Evolutionary conservation across 345 rosid species (phyloP).

Genomic region (Lumnitzera racemosa): DNA sequence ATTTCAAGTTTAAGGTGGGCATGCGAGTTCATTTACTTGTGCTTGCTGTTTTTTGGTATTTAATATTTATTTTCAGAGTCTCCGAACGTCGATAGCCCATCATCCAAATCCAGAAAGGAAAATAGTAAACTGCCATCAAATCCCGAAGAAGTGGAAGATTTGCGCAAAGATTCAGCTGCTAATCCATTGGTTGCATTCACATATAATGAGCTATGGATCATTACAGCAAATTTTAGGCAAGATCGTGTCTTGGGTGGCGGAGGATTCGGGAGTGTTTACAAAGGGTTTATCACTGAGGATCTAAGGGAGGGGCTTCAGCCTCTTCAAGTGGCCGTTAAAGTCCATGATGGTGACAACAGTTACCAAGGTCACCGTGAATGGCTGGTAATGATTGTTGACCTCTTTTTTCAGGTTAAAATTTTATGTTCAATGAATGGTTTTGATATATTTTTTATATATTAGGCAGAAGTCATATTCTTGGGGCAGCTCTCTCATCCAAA

Average conservation of each 20-base stretch:
- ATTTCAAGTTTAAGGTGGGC: neutral
- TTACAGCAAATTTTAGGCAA: constrained; percentile 81
- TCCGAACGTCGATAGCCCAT: constrained; percentile 45
- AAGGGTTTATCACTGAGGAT: constrained; percentile 68
- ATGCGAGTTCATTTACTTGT: neutral
- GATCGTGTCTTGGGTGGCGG: constrained; percentile 95
- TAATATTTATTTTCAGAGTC: constrained; percentile 36
- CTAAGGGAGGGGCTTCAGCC: constrained; percentile 53
- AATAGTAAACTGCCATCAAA: constrained; percentile 71
- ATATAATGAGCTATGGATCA: constrained; percentile 59
- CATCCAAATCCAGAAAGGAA: constrained; percentile 30
- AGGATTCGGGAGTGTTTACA: constrained; percentile 90
- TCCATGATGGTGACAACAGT: constrained; percentile 92
- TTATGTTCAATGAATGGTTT: neutral
- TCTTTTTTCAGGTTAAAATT: neutral
- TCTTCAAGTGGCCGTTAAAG: constrained; percentile 86
- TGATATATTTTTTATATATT: constrained; percentile 11
- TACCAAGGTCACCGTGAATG: constrained; percentile 95
- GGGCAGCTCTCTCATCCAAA: constrained; percentile 98
- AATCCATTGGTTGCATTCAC: constrained; percentile 85
- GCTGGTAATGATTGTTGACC: constrained; percentile 47
- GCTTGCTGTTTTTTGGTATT: neutral
- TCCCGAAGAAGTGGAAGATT: constrained; percentile 90
- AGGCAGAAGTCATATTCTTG: constrained; percentile 97
- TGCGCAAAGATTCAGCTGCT: constrained; percentile 68